Evolutionary conservation across 179 eudicot species (phyloP), one percentile per base, ranked within the genome.

Genomic region (Carnegiea gigantea): DNA sequence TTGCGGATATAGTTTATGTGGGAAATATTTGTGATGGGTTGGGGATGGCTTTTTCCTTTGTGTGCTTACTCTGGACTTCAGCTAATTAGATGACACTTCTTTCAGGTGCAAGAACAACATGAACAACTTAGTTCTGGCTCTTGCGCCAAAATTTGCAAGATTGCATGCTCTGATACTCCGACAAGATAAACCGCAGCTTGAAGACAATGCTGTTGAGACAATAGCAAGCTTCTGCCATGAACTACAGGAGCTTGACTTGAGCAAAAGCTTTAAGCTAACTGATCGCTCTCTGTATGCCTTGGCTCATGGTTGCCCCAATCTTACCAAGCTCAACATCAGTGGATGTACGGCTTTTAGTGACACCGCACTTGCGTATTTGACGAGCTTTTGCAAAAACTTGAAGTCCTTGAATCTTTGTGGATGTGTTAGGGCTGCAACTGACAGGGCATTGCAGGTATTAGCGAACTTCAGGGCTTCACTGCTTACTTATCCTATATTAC

Each of bases 231-330:
- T 79, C 86, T 95, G 97, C 73, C 93, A 80, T 71, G 98, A 94
- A 70, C 88, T 95, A 57, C 90, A 87, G 83, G 98, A 95, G 72
- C 90, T 95, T 67, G 98, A 95, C 85, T 88, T 95, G 21, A 95
- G 99, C 84, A 95, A 92, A 86, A 91, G 99, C 88, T 92, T 94
- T 77, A 94, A 92, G 85, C 92, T 95, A 68, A 90, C 90, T 43
- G 99, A 95, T 84, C 77, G 87, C 9, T 94, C 97, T 70, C 81
- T 95, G 15, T 90, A 90, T 85, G 94, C 95, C 17, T 84, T 95
- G 77, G 95, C 99, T 51, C 94, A 85, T 76, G 98, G 99, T 49
- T 92, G 94, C 77, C 92, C 90, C 5, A 88, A 94, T 79, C 95
- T 94, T 48, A 85, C 82, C 1, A 94, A 89, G 77, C 92, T 95